Percentiles rank a stretch among this genome's conserved stretches.
These are phyloP conservation scores for Mortierella sp. DNA, from an alignment of 371 early-diverging fungal species.

Conservation along the genomic window DNA sequence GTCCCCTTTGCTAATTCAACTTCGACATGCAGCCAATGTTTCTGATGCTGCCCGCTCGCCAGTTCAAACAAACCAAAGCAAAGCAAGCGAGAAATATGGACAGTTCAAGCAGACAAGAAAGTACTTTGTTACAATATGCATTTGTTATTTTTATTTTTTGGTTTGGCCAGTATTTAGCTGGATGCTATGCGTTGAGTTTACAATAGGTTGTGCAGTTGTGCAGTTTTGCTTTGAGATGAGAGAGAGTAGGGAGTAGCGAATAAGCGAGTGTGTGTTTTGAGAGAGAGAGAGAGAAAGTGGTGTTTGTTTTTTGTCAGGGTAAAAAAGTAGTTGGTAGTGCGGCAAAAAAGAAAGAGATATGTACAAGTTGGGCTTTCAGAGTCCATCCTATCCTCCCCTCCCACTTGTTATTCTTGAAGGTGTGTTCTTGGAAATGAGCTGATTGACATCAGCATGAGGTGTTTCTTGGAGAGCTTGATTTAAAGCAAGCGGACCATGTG, in stretches of 20 bases:
- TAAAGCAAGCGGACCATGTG: constrained; percentile 51
- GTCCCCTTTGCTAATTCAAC: too few species aligned
- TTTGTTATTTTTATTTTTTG: neutral
- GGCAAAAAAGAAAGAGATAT: neutral
- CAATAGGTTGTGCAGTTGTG: neutral
- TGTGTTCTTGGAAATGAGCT: neutral
- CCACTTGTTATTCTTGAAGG: constrained; percentile 10
- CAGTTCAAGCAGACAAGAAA: neutral
- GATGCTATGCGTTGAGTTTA: neutral
- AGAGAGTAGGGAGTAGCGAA: constrained; percentile 15
- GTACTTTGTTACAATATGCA: neutral
- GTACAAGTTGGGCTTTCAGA: constrained; percentile 7
- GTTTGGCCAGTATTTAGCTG: constrained; percentile 10
- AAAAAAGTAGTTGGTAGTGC: neutral
- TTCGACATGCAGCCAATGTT: neutral
- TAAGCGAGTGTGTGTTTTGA: neutral
- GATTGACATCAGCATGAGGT: neutral
- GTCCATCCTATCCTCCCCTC: neutral
- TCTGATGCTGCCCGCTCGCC: neutral
- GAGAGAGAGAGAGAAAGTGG: neutral
- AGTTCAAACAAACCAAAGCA: neutral
- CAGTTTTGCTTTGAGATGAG: neutral
- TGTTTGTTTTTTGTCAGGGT: neutral
- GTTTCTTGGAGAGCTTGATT: neutral
- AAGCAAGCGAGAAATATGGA: neutral